A percentile compares a stretch with the other conserved stretches of the same genome.
Evolutionary conservation across 192 early-diverging fungal genomes (phyloP).

Genomic region (Cladochytrium replicatum): DNA sequence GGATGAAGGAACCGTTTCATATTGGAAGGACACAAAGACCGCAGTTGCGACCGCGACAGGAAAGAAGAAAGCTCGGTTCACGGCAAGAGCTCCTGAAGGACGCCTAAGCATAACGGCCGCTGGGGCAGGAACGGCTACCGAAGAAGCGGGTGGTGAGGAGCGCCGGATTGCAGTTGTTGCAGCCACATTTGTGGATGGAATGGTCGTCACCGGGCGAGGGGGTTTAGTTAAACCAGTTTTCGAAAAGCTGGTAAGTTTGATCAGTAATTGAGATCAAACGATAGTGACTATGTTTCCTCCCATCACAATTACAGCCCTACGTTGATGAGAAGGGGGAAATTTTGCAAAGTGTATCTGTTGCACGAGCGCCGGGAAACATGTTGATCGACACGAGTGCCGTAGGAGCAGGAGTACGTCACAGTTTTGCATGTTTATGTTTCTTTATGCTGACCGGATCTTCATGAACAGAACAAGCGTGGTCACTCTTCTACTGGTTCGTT

Average conservation of each 20-base stretch:
- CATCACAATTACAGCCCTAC: not conserved
- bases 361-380: too few species aligned
- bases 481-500: too few species aligned
- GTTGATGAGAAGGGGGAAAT: constrained; percentile 11
- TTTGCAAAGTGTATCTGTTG: too few species aligned
- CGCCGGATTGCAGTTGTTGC: constrained; percentile 1
- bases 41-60: too few species aligned
- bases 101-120: not conserved
- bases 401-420: too few species aligned
- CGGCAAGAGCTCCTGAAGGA: not conserved
- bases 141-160: too few species aligned
- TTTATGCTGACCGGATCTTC: too few species aligned
- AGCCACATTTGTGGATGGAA: constrained; percentile 6
- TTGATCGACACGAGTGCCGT: too few species aligned
- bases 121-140: too few species aligned
- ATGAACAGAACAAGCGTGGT: too few species aligned
- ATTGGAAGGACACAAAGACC: constrained; percentile 12
- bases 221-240: constrained; percentile 21
- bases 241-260: constrained; percentile 20
- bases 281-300: not conserved
- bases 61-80: constrained; percentile 11
- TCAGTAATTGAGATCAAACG: not conserved
- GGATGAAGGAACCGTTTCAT: constrained; percentile 20
- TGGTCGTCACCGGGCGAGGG: constrained; percentile 26
- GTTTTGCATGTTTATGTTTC: too few species aligned